Conservation (phyloP, 345 rosid genomes). For the Eucalyptus paniculata region DNA sequence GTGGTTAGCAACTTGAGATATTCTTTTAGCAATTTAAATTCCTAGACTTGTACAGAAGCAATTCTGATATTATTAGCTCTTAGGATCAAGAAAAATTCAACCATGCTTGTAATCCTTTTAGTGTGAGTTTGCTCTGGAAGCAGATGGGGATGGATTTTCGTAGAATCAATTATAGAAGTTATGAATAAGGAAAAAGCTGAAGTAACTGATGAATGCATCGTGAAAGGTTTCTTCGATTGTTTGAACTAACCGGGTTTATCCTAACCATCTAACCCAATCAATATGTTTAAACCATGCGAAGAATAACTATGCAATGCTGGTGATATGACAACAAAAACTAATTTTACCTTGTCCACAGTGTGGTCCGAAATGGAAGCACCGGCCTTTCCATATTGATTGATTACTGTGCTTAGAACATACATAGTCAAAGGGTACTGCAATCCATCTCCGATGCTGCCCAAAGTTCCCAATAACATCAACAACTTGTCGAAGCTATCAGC, state of each 20-base stretch:
- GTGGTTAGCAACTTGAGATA: neutral
- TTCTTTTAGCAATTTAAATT: neutral
- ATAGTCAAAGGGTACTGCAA: constrained; percentile 42
- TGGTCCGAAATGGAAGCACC: constrained; percentile 5
- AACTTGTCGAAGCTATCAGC: constrained; percentile 44
- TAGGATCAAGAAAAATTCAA: neutral
- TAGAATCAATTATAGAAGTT: neutral
- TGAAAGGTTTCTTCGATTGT: neutral
- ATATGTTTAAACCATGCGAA: neutral
- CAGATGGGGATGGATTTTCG: neutral
- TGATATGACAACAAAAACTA: neutral
- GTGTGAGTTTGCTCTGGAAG: neutral
- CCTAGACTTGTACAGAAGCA: neutral
- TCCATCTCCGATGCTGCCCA: constrained; percentile 74
- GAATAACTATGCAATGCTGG: neutral
- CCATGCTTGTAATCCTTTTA: neutral
- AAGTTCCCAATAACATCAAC: constrained; percentile 44
- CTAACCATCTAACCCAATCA: neutral
- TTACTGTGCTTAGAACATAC: constrained; percentile 46
- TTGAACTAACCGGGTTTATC: neutral
- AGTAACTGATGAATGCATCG: neutral
- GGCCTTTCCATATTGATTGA: constrained; percentile 43
- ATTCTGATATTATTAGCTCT: neutral
- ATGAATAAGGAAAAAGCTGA: neutral
- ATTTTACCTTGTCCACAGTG: constrained; percentile 31